phyloP scores from a whole-genome alignment of 169 alveolate species.

The Theileria luwenshuni region DNA sequence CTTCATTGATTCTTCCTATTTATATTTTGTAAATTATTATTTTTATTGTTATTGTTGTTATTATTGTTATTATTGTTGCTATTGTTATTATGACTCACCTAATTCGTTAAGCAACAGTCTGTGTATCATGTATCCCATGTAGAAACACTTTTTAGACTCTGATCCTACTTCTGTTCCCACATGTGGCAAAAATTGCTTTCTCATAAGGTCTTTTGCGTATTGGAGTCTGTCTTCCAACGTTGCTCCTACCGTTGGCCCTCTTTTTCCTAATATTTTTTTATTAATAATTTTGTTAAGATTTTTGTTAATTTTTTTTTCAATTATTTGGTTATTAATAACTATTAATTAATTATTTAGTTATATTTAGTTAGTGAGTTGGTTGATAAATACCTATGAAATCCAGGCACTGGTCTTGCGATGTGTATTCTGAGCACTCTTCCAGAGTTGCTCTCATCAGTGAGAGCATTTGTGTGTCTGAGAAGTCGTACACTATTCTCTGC shows the following conservation, averaged over 20 bases:
- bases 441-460: slow-evolving; percentile 93
- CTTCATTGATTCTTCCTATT: slow-evolving; percentile 96
- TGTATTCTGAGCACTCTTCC: slow-evolving; percentile 91
- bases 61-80: no score
- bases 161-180: slow-evolving; percentile 92
- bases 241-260: slow-evolving; percentile 96
- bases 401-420: slow-evolving; percentile 90
- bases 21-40: no score
- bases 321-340: no score
- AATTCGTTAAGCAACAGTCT: slow-evolving; percentile 93
- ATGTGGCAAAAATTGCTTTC: slow-evolving; percentile 97
- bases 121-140: slow-evolving; percentile 98
- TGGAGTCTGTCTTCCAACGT: slow-evolving; percentile 88
- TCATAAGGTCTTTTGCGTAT: slow-evolving; percentile 93
- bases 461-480: slow-evolving; percentile 94
- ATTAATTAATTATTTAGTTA: slow-evolving; percentile 80
- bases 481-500: slow-evolving; percentile 91
- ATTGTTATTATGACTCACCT: no score
- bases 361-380: not conserved
- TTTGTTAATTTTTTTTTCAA: no score
- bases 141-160: slow-evolving; percentile 95
- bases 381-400: slow-evolving; percentile 64
- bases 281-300: no score
- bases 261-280: no score
- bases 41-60: no score